Conservation (phyloP, 139 green algal genomes). For the Desmodesmus armatus region DNA sequence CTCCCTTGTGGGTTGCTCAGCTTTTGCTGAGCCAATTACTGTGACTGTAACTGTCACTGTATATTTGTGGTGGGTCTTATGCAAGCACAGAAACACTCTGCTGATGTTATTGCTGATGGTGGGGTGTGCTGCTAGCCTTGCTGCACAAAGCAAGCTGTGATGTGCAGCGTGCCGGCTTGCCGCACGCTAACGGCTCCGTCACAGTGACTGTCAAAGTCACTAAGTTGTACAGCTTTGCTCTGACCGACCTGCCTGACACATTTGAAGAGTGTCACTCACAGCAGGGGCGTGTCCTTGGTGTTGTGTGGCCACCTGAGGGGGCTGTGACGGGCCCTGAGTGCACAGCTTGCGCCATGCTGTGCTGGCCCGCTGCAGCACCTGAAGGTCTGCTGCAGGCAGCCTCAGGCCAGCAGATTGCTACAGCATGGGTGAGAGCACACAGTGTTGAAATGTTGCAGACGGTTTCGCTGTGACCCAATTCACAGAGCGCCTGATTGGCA, state of each 20-base stretch:
- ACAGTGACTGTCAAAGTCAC: neutral
- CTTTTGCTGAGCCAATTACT: too few species aligned
- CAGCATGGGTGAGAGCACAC: too few species aligned
- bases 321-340: neutral
- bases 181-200: neutral
- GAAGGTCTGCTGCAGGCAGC: neutral
- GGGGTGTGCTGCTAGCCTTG: neutral
- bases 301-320: neutral
- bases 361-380: neutral
- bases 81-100: too few species aligned
- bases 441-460: too few species aligned
- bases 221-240: neutral
- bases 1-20: too few species aligned
- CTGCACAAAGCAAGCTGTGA: neutral
- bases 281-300: neutral
- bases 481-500: too few species aligned
- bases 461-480: too few species aligned
- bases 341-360: conserved; percentile 21
- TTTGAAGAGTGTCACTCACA: neutral
- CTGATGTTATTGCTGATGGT: neutral
- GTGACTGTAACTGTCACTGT: too few species aligned
- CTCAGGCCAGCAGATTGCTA: too few species aligned
- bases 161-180: neutral
- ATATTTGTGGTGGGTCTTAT: too few species aligned
- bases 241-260: neutral